These are phyloP conservation scores for Glonium stellatum DNA, from an alignment of 495 filamentous ascomycete genomes.

Conservation along the genomic window DNA sequence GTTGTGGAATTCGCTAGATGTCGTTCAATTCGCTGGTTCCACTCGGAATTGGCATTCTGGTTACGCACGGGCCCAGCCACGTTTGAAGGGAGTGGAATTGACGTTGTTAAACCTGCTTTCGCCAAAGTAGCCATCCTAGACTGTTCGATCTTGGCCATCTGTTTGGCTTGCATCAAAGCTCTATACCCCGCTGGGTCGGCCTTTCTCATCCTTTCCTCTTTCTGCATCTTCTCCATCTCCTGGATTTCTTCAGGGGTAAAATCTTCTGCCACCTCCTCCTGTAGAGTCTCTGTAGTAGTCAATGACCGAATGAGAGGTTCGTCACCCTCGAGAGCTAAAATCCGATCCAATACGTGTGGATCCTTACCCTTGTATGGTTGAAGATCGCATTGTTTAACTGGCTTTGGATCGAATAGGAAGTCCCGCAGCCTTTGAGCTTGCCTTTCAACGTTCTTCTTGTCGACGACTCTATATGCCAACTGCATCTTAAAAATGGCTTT, in stretches of 20 bases:
- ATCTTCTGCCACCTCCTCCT: slow-evolving; percentile 48
- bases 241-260: slow-evolving; percentile 51
- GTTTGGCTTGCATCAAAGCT: neutral
- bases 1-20: no score
- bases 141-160: neutral
- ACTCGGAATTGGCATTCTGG: no score
- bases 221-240: slow-evolving; percentile 41
- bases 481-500: slow-evolving; percentile 72
- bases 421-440: slow-evolving; percentile 44
- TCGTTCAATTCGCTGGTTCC: no score
- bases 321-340: slow-evolving; percentile 40
- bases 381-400: slow-evolving; percentile 48
- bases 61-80: no score
- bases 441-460: slow-evolving; percentile 66
- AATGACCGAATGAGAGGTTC: slow-evolving; percentile 45
- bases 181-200: slow-evolving; percentile 35
- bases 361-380: slow-evolving; percentile 55
- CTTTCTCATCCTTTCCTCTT: slow-evolving; percentile 43
- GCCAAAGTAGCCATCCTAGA: neutral
- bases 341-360: slow-evolving; percentile 57
- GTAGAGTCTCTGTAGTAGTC: slow-evolving; percentile 52
- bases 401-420: slow-evolving; percentile 52
- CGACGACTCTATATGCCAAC: slow-evolving; percentile 69
- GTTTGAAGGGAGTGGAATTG: no score
- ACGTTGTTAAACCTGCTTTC: no score